Evolutionary conservation across 2,329 filamentous ascomycete species (phyloP), one percentile per base, ranked within the genome.

Genomic region (Anthostomella pinea): DNA sequence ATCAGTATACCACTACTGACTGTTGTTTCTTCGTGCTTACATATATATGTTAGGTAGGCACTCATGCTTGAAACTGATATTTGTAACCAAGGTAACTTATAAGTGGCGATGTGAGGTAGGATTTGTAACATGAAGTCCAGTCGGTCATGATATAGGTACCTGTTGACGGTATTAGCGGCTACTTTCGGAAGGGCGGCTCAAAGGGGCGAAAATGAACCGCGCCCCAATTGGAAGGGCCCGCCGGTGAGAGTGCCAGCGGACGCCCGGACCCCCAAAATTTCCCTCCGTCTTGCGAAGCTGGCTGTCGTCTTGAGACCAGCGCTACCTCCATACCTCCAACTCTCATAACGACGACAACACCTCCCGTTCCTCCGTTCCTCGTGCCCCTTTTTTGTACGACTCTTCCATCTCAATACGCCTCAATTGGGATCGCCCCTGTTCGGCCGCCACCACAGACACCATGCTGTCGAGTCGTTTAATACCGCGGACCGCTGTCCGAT

Each of bases 391-490:
- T 22, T 32, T 23, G 24, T 17, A 36, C 22, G 28, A 36, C 56
- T 51, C 28, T 33, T 13, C 20, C 24, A 24, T 33, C 26, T 34
- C 30, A 32, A 25, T 27, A 13, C 30, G 31, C 30, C 29, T 27
- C 31, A 38, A 40, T 38, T 43, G 35, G 39, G 19, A 39, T 27
- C 30, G 9, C 21, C 32, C 23, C 26, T 35, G n/a, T 25, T 38
- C 34, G 38, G 18, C 17, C 13, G 26, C 40, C 18, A 35, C 41
- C 37, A 45, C 48, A 48, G 48, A 54, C 62, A 75, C 54, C 43
- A 83, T 83, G 79, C 65, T 82, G 60, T 67, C 75, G 48, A 75
- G 69, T 59, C 75, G 76, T 60, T 70, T 79, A 72, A 72, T 80
- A 72, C 69, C 74, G 51, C 71, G 76, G 62, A 67, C 70, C 53